Evolutionary conservation across 331 rosid species (phyloP).

Genomic region (Spiraea crenata): DNA sequence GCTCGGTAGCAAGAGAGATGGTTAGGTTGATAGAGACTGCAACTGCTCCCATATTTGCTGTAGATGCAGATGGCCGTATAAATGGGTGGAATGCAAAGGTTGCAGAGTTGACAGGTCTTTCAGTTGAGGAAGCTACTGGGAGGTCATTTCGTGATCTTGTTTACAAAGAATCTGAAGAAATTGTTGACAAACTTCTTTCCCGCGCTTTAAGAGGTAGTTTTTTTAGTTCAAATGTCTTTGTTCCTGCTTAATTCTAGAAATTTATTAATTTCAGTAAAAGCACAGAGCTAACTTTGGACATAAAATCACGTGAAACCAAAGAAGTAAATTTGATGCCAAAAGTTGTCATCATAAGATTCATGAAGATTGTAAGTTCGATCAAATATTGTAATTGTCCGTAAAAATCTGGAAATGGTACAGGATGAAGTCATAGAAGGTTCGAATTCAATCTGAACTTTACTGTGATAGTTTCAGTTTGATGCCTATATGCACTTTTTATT

Average conservation of each 20-base stretch:
- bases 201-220: slow-evolving; percentile 76
- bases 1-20: slow-evolving; percentile 98
- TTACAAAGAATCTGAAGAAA: slow-evolving; percentile 71
- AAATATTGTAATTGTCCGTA: background rate
- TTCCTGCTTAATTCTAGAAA: slow-evolving; percentile 6
- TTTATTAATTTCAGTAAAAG: slow-evolving; percentile 7
- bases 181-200: slow-evolving; percentile 62
- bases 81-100: slow-evolving; percentile 98
- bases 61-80: slow-evolving; percentile 74
- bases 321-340: background rate
- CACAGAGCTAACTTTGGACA: too few relatives aligned
- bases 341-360: background rate
- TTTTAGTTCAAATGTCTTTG: slow-evolving; percentile 24
- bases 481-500: background rate
- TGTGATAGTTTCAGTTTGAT: background rate
- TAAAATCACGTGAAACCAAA: background rate
- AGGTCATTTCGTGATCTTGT: slow-evolving; percentile 84
- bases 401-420: background rate
- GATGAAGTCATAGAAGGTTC: background rate
- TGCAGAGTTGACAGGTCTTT: slow-evolving; percentile 88
- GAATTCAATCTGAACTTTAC: background rate
- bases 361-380: background rate
- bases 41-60: slow-evolving; percentile 97
- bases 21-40: slow-evolving; percentile 98
- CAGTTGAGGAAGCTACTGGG: slow-evolving; percentile 90